Conservation (phyloP, 1,284 basidiomycete species). For the Pseudozyma tsukubaensis region DNA sequence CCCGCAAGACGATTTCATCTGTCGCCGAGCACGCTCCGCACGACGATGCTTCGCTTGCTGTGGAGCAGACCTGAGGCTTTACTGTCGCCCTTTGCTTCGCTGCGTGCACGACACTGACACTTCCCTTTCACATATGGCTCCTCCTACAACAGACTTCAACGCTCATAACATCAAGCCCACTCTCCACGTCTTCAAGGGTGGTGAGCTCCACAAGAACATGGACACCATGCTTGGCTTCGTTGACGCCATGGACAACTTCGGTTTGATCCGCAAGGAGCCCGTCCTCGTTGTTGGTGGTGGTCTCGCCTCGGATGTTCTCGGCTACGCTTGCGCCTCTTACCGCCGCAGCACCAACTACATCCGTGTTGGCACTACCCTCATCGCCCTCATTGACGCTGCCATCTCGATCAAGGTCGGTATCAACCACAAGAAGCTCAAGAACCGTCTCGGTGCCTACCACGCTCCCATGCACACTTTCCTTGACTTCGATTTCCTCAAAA, state of each 20-base stretch:
- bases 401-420: conserved; percentile 71
- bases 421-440: conserved; percentile 65
- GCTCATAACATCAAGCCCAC: conserved; percentile 70
- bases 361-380: conserved; percentile 71
- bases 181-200: conserved; percentile 71
- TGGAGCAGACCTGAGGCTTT: too few relatives aligned
- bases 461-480: conserved; percentile 71
- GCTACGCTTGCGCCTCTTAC: conserved; percentile 71
- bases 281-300: conserved; percentile 71
- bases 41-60: too few relatives aligned
- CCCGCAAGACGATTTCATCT: too few relatives aligned
- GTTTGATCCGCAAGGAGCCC: conserved; percentile 71
- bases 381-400: conserved; percentile 71
- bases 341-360: conserved; percentile 71
- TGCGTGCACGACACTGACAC: conserved; percentile 2
- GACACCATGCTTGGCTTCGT: conserved; percentile 71
- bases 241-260: conserved; percentile 71
- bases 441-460: conserved; percentile 70
- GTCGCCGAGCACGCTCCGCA: too few relatives aligned
- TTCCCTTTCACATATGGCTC: conserved; percentile 27
- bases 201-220: conserved; percentile 72
- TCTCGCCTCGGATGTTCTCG: conserved; percentile 69
- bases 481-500: conserved; percentile 71
- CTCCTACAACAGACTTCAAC: conserved; percentile 66
- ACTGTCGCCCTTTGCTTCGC: too few relatives aligned